Conservation (phyloP, 2,329 filamentous ascomycete genomes). For the Colletotrichum sp. region DNA sequence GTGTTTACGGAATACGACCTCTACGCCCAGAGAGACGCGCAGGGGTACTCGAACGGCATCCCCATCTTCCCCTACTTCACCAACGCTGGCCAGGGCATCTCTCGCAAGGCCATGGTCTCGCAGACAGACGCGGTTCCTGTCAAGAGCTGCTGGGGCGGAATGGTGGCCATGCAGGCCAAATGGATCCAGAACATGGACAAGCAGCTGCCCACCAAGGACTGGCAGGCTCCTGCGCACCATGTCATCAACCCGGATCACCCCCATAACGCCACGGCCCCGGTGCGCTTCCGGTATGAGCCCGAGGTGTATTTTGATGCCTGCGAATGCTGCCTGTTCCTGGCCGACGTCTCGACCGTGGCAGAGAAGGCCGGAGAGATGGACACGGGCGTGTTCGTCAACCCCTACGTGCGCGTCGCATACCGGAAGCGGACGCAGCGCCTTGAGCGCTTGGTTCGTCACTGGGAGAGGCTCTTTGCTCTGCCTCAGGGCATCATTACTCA, state of each 20-base stretch:
- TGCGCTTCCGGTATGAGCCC: conserved; percentile 50
- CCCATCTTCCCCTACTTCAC: conserved; percentile 74
- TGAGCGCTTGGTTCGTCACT: conserved; percentile 56
- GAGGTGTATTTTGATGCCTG: conserved; percentile 68
- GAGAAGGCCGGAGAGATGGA: conserved; percentile 26
- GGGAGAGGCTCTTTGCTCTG: conserved; percentile 68
- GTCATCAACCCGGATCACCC: conserved; percentile 38
- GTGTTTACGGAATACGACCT: conserved; percentile 76
- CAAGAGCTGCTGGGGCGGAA: conserved; percentile 78
- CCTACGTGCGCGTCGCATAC: conserved; percentile 76
- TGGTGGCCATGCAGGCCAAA: conserved; percentile 69
- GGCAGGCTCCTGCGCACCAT: conserved; percentile 24
- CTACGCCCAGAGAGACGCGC: conserved; percentile 71
- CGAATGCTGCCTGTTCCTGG: conserved; percentile 66
- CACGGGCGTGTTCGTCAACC: conserved; percentile 73
- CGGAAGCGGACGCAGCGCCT: conserved; percentile 31
- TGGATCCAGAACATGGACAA: conserved; percentile 55
- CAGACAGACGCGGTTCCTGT: conserved; percentile 71
- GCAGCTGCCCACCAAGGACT: conserved; percentile 34
- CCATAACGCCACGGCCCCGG: conserved; percentile 24
- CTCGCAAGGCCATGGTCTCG: conserved; percentile 65
- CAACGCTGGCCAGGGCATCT: conserved; percentile 53
- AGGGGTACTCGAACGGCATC: conserved; percentile 67
- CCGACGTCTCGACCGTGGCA: conserved; percentile 48
- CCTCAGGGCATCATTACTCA: conserved; percentile 64